phyloP scores from a whole-genome alignment of 768 basidiomycete genomes.

The Nidularia pulvinata region DNA sequence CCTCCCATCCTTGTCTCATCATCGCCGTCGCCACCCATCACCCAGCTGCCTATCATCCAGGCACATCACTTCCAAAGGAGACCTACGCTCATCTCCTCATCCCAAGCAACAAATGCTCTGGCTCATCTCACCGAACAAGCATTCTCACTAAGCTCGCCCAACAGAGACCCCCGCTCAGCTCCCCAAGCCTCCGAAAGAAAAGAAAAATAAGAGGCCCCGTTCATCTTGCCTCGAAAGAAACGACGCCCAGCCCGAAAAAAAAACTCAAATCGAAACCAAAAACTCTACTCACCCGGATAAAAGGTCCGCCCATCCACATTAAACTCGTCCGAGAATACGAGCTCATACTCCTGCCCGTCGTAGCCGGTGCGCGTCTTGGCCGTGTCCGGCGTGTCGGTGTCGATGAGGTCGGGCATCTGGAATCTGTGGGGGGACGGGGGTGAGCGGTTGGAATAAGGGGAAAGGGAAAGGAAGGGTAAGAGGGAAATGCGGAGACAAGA shows the following conservation, averaged over 20 bases:
- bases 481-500: background rate
- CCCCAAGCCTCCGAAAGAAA: too few relatives aligned
- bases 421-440: constrained; percentile 21
- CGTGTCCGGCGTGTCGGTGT: constrained; percentile 61
- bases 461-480: background rate
- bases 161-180: too few relatives aligned
- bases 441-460: background rate
- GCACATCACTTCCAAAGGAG: too few relatives aligned
- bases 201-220: too few relatives aligned
- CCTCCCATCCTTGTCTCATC: too few relatives aligned
- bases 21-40: too few relatives aligned
- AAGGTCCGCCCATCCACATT: constrained; percentile 64
- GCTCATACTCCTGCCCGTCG: constrained; percentile 67
- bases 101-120: too few relatives aligned
- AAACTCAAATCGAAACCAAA: background rate
- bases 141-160: too few relatives aligned
- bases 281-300: constrained; percentile 36
- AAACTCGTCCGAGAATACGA: constrained; percentile 83
- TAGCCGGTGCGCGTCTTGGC: constrained; percentile 67
- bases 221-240: constrained; percentile 2
- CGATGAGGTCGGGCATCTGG: constrained; percentile 64
- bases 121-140: too few relatives aligned
- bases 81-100: too few relatives aligned
- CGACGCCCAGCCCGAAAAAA: background rate
- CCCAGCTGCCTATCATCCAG: too few relatives aligned